Evolutionary conservation across 1,284 basidiomycete species (phyloP).

Genomic region (Malassezia brasiliensis): DNA sequence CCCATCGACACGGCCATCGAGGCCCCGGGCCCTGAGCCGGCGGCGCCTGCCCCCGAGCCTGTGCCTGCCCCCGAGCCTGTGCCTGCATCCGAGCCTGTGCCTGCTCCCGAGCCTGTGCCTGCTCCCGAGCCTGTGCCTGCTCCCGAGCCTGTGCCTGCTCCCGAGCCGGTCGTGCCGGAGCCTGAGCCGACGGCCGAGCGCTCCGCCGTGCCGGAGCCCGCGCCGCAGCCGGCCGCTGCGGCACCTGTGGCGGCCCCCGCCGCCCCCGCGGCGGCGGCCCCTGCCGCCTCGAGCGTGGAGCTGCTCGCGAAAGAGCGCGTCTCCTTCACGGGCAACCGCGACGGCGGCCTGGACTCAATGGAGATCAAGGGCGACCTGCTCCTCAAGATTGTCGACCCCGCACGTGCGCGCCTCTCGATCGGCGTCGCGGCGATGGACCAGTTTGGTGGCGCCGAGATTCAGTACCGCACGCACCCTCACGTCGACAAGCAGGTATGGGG

Average conservation of each 20-base stretch:
- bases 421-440: slow-evolving; percentile 55
- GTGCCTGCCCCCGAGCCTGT: neutral
- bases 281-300: slow-evolving; percentile 59
- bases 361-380: slow-evolving; percentile 92
- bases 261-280: neutral
- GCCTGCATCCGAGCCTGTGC: neutral
- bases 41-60: neutral
- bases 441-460: slow-evolving; percentile 62
- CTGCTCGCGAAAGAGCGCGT: slow-evolving; percentile 74
- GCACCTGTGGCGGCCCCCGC: neutral
- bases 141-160: neutral
- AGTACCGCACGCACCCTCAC: slow-evolving; percentile 91
- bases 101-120: neutral
- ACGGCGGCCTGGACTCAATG: slow-evolving; percentile 79
- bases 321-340: slow-evolving; percentile 68
- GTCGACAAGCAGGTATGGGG: slow-evolving; percentile 73
- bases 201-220: neutral
- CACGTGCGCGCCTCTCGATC: slow-evolving; percentile 67
- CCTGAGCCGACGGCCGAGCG: neutral
- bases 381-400: slow-evolving; percentile 68
- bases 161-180: neutral
- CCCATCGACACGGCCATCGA: neutral
- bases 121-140: neutral
- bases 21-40: too few relatives aligned
- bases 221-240: neutral